phyloP scores from a whole-genome alignment of 148 eudicot species.

The Rhododendron griersonianum region DNA sequence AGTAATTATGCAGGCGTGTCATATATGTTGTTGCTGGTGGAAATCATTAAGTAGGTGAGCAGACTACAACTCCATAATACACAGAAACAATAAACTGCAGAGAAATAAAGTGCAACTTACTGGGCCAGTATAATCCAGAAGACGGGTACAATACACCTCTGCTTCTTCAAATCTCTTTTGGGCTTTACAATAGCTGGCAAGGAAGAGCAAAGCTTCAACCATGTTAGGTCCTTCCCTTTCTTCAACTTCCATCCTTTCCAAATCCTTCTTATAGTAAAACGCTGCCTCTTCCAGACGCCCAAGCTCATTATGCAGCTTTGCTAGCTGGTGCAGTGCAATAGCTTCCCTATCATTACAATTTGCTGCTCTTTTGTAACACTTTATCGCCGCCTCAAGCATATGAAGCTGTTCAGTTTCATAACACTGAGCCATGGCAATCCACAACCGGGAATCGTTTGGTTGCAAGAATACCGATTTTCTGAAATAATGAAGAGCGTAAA shows the following conservation, averaged over 20 bases:
- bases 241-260: conserved; percentile 94
- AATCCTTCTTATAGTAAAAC: conserved; percentile 82
- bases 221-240: conserved; percentile 89
- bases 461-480: conserved; percentile 80
- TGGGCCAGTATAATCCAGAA: conserved; percentile 85
- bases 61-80: neutral
- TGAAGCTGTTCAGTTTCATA: conserved; percentile 87
- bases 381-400: conserved; percentile 93
- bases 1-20: neutral
- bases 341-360: conserved; percentile 91
- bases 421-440: conserved; percentile 99
- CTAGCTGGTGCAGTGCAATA: conserved; percentile 82
- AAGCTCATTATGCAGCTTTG: conserved; percentile 76
- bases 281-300: conserved; percentile 80
- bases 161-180: conserved; percentile 86
- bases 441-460: conserved; percentile 87
- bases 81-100: neutral
- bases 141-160: conserved; percentile 83
- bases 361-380: conserved; percentile 82
- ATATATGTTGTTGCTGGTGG: neutral
- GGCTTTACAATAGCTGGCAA: conserved; percentile 58
- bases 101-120: conserved; percentile 40
- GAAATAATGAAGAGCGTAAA: conserved; percentile 86
- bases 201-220: conserved; percentile 80
- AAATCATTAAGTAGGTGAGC: neutral